Evolutionary conservation across 768 basidiomycete genomes (phyloP).

Genomic region (Dentipellis sp.): DNA sequence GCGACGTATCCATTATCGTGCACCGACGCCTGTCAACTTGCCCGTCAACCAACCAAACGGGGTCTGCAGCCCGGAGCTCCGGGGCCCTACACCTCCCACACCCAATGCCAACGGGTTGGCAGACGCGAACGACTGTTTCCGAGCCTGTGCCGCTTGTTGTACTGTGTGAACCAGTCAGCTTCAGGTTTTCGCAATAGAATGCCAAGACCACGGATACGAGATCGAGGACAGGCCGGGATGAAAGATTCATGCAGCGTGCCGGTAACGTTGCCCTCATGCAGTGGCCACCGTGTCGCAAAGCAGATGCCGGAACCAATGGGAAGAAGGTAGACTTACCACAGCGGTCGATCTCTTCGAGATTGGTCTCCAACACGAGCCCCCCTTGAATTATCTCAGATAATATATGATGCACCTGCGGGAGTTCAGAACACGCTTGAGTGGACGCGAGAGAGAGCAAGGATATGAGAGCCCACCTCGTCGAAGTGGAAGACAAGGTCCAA

Average conservation of each 20-base stretch:
- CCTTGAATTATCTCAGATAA: constrained; percentile 96
- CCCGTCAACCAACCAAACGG: constrained; percentile 76
- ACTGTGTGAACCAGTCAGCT: constrained; percentile 31
- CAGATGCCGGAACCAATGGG: not conserved
- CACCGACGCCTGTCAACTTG: constrained; percentile 58
- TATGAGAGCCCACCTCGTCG: constrained; percentile 62
- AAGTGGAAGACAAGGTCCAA: constrained; percentile 98
- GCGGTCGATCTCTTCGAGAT: constrained; percentile 73
- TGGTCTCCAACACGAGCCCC: constrained; percentile 92
- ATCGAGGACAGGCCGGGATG: not conserved
- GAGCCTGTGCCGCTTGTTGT: constrained; percentile 56
- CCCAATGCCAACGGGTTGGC: constrained; percentile 78
- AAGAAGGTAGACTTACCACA: constrained; percentile 40
- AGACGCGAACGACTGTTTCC: constrained; percentile 73
- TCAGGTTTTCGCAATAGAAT: not conserved
- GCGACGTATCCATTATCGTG: constrained; percentile 23
- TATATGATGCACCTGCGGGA: constrained; percentile 78
- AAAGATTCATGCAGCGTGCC: constrained; percentile 2
- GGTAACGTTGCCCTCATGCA: not conserved
- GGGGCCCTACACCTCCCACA: constrained; percentile 45
- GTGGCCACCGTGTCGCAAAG: not conserved
- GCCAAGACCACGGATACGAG: not conserved
- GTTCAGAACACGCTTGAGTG: not conserved
- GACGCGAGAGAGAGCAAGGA: not conserved
- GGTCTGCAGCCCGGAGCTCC: constrained; percentile 52